These are phyloP conservation scores for Cadophora malorum DNA, from an alignment of 2,329 filamentous ascomycete species.

Conservation along the genomic window DNA sequence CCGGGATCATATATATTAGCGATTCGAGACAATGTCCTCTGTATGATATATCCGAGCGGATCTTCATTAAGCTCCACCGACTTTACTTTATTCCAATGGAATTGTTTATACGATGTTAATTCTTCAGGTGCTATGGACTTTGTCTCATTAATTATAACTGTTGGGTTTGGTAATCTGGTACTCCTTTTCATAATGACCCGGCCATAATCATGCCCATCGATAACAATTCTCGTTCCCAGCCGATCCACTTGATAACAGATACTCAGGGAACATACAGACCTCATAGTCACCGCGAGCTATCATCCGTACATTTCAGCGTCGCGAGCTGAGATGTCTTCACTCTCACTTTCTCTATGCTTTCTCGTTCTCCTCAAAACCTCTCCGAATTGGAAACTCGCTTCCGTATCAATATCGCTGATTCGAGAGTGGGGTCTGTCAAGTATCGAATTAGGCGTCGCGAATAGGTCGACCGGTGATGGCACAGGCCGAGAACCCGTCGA, in stretches of 20 bases:
- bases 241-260: neutral
- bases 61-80: neutral
- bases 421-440: constrained; percentile 8
- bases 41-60: neutral
- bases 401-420: constrained; percentile 21
- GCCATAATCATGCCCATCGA: neutral
- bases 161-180: neutral
- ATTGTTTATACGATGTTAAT: neutral
- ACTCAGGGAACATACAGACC: neutral
- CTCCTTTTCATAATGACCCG: neutral
- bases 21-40: neutral
- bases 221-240: neutral
- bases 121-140: neutral
- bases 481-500: neutral
- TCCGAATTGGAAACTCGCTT: constrained; percentile 14
- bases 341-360: constrained; percentile 9
- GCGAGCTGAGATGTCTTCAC: neutral
- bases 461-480: neutral
- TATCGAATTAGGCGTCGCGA: neutral
- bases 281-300: neutral
- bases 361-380: constrained; percentile 13
- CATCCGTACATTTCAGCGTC: constrained; percentile 14
- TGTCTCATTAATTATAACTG: neutral
- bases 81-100: too few relatives aligned
- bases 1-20: neutral